phyloP scores from a whole-genome alignment of 306 rosid species.

The Vachellia pachyceras region DNA sequence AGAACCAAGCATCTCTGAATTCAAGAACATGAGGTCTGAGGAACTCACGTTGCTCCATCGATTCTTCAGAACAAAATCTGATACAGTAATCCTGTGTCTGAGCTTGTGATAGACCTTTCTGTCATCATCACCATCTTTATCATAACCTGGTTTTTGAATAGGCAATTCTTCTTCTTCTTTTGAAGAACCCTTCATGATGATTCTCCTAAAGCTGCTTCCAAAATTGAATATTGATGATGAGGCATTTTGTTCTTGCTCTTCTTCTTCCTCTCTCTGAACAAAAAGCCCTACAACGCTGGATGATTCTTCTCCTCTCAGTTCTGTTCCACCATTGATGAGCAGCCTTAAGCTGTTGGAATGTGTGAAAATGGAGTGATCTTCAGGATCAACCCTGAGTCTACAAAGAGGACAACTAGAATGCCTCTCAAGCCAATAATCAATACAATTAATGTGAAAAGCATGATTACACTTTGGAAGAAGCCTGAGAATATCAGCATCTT shows the following conservation, averaged over 20 bases:
- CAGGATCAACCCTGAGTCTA: conserved; percentile 66
- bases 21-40: conserved; percentile 85
- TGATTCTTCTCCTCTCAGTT: conserved; percentile 51
- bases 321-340: conserved; percentile 48
- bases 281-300: conserved; percentile 70
- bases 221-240: conserved; percentile 84
- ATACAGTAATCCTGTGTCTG: conserved; percentile 72
- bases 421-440: conserved; percentile 89
- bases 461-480: conserved; percentile 89
- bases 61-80: conserved; percentile 77
- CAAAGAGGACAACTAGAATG: conserved; percentile 97
- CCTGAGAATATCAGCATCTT: conserved; percentile 79
- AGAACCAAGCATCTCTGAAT: conserved; percentile 70
- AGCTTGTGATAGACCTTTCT: conserved; percentile 59
- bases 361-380: conserved; percentile 60
- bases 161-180: conserved; percentile 59
- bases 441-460: conserved; percentile 89
- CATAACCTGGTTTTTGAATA: conserved; percentile 43
- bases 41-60: conserved; percentile 93
- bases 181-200: conserved; percentile 35
- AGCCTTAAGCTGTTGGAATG: conserved; percentile 74
- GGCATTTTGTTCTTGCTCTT: conserved; percentile 34
- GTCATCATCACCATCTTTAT: conserved; percentile 34
- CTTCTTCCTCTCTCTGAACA: conserved; percentile 86
- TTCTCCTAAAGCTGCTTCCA: conserved; percentile 87